These are phyloP conservation scores for Amphichorda felina DNA, from an alignment of 2,329 filamentous ascomycete species.

Conservation along the genomic window DNA sequence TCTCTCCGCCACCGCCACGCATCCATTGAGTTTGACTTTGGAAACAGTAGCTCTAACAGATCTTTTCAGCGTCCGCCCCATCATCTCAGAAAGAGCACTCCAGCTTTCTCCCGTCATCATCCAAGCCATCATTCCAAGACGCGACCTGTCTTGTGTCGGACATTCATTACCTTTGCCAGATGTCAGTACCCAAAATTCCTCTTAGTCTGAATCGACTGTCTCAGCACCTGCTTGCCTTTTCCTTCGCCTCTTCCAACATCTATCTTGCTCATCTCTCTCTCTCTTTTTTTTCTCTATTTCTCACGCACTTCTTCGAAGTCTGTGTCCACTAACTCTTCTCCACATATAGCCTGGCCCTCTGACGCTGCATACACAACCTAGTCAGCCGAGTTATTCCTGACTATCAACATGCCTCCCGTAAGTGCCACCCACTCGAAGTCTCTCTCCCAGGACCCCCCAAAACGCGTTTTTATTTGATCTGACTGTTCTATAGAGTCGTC, in stretches of 20 bases:
- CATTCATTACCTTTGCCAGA: slow-evolving; percentile 19
- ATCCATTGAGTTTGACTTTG: background rate
- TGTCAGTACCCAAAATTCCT: slow-evolving; percentile 19
- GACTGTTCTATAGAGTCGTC: slow-evolving; percentile 6
- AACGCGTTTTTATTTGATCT: slow-evolving; percentile 3
- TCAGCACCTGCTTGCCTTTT: slow-evolving; percentile 11
- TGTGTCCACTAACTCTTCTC: too few relatives aligned
- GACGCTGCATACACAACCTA: too few relatives aligned
- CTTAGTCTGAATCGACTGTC: slow-evolving; percentile 16
- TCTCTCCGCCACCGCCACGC: background rate
- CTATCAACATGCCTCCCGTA: slow-evolving; percentile 22
- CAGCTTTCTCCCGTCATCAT: too few relatives aligned
- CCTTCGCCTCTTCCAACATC: slow-evolving; percentile 4
- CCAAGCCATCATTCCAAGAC: slow-evolving; percentile 21
- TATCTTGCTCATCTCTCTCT: background rate
- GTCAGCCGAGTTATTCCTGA: too few relatives aligned
- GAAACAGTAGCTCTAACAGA: background rate
- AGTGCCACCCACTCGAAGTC: slow-evolving; percentile 7
- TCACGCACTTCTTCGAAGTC: too few relatives aligned
- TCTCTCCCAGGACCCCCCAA: background rate
- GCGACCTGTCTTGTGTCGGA: slow-evolving; percentile 16
- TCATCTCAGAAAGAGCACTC: background rate
- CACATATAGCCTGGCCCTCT: too few relatives aligned
- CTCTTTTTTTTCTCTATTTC: background rate
- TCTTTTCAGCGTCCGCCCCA: background rate